These are phyloP conservation scores for Corymbia citriodora DNA, from an alignment of 441 rosid genomes.

Conservation along the genomic window DNA sequence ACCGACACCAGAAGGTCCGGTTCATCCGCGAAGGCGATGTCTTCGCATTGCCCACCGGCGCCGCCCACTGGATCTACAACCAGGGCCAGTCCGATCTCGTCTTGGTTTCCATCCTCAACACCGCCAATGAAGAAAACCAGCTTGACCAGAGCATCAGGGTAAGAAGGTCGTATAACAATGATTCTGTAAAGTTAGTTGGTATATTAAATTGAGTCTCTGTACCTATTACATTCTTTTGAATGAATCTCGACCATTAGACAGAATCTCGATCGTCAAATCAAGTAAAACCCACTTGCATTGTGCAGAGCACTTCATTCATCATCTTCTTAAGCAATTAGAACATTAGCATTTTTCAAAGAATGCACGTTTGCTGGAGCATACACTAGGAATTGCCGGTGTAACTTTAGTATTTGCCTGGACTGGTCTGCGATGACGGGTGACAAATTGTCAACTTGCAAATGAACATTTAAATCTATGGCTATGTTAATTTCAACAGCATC, in stretches of 20 bases:
- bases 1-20: conserved; percentile 31
- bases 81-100: conserved; percentile 21
- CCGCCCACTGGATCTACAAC: conserved; percentile 31
- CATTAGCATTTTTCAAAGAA: background rate
- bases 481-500: background rate
- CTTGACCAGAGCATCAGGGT: conserved; percentile 25
- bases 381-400: background rate
- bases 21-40: conserved; percentile 21
- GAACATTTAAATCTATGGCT: background rate
- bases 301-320: background rate
- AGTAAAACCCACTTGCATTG: background rate
- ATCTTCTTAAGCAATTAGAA: background rate
- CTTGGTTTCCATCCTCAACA: conserved; percentile 14
- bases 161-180: background rate
- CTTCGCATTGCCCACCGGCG: conserved; percentile 24
- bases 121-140: conserved; percentile 21
- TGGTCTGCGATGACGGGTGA: background rate
- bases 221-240: background rate
- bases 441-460: background rate
- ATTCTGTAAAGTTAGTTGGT: background rate
- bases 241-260: background rate
- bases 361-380: background rate
- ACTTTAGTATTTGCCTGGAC: too few relatives aligned
- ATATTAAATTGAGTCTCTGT: background rate
- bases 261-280: background rate